These are phyloP conservation scores for Hansenula lynferdii DNA, from an alignment of 1,139 yeast genomes.

Conservation along the genomic window DNA sequence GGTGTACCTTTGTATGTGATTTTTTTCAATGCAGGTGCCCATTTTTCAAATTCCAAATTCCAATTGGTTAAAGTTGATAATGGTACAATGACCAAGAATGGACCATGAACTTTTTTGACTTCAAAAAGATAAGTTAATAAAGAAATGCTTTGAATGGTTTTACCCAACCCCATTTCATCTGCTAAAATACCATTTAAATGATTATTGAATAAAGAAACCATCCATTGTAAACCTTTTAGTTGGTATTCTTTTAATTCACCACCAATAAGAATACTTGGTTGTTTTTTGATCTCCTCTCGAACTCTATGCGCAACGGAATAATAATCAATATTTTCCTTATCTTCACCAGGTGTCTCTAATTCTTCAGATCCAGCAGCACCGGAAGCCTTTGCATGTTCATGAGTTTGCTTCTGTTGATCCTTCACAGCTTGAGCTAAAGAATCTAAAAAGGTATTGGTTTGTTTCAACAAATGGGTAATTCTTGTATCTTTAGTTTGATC, in stretches of 20 bases:
- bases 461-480: conserved; percentile 73
- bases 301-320: conserved; percentile 77
- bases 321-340: conserved; percentile 62
- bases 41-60: conserved; percentile 79
- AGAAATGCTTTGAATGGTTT: conserved; percentile 82
- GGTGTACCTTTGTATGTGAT: conserved; percentile 77
- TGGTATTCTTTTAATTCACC: conserved; percentile 93
- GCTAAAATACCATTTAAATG: conserved; percentile 94
- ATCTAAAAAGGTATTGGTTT: conserved; percentile 72
- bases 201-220: conserved; percentile 92
- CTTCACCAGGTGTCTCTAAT: conserved; percentile 28
- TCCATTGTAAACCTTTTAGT: conserved; percentile 93
- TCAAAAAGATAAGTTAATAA: conserved; percentile 72
- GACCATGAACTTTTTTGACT: conserved; percentile 58
- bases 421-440: conserved; percentile 74
- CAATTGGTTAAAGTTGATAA: conserved; percentile 81
- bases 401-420: conserved; percentile 63
- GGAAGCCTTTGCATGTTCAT: conserved; percentile 29
- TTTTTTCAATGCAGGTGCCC: conserved; percentile 75
- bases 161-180: conserved; percentile 92
- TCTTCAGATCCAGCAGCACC: conserved; percentile 28
- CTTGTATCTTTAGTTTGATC: conserved; percentile 84
- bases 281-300: conserved; percentile 58
- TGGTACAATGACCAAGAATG: conserved; percentile 78
- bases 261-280: conserved; percentile 70